Percentiles rank a stretch among this genome's conserved stretches.
These are phyloP conservation scores for Paramarasmius palmivorus DNA, from an alignment of 1,284 basidiomycete species.

Conservation along the genomic window DNA sequence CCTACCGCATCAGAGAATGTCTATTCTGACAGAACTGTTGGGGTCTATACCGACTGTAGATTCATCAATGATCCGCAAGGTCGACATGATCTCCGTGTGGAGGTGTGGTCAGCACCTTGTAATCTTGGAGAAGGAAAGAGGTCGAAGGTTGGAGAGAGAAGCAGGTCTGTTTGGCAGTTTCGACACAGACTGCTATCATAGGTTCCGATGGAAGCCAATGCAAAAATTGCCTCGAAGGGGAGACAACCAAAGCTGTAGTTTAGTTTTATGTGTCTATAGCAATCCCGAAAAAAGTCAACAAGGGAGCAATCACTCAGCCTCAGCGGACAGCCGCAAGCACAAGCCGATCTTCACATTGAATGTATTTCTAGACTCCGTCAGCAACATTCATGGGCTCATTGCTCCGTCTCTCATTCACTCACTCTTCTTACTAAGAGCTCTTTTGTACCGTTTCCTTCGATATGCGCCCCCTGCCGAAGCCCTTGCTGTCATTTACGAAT, in stretches of 20 bases:
- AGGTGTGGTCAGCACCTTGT: slow-evolving; percentile 64
- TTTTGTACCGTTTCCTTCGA: too few species aligned
- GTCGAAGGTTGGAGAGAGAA: slow-evolving; percentile 53
- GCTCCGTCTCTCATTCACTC: too few species aligned
- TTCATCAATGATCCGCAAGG: slow-evolving; percentile 53
- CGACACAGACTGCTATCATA: slow-evolving; percentile 58
- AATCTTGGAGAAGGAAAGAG: slow-evolving; percentile 46
- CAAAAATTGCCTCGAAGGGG: neutral
- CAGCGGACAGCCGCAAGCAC: too few species aligned
- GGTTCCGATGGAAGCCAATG: slow-evolving; percentile 35
- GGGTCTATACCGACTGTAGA: slow-evolving; percentile 47
- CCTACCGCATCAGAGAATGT: slow-evolving; percentile 41
- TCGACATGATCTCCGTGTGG: slow-evolving; percentile 56
- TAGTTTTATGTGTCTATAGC: too few species aligned
- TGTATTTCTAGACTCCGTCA: too few species aligned
- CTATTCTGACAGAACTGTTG: slow-evolving; percentile 58
- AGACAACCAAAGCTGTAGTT: neutral
- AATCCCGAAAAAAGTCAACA: too few species aligned
- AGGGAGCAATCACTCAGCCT: too few species aligned
- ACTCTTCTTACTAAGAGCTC: too few species aligned
- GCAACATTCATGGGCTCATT: too few species aligned
- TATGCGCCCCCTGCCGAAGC: too few species aligned
- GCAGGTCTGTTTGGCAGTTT: slow-evolving; percentile 61
- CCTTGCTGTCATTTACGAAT: neutral
- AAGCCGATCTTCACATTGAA: too few species aligned